Conservation (phyloP, 495 filamentous ascomycete genomes). For the Extremus antarcticus region DNA sequence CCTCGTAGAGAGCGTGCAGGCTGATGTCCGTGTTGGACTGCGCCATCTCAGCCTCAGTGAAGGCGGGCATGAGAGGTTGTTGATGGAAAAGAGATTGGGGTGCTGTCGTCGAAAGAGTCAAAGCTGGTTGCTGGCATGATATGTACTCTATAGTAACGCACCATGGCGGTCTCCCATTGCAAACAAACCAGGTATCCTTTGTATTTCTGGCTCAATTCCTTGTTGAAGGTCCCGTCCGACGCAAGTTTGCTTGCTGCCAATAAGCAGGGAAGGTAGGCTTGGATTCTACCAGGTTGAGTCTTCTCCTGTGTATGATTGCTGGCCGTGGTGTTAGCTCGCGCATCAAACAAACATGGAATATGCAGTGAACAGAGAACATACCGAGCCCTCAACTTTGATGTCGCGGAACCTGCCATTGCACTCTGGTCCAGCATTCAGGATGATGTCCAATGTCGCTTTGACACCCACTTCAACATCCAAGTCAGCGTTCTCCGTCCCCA, state of each 20-base stretch:
- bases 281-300: background rate
- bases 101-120: no score
- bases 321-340: background rate
- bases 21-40: background rate
- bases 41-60: background rate
- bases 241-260: no score
- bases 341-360: background rate
- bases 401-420: constrained; percentile 39
- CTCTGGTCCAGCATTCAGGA: constrained; percentile 28
- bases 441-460: constrained; percentile 36
- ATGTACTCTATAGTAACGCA: no score
- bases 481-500: constrained; percentile 36
- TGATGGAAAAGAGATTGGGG: background rate
- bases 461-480: constrained; percentile 35
- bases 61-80: background rate
- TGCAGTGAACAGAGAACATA: background rate
- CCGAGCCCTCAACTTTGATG: constrained; percentile 37
- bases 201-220: no score
- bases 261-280: background rate
- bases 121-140: no score
- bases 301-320: background rate
- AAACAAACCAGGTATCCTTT: no score
- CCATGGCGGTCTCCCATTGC: no score
- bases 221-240: no score
- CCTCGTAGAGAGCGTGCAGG: background rate